Evolutionary conservation across 2,329 filamentous ascomycete species (phyloP).

Genomic region (Onygena corvina): DNA sequence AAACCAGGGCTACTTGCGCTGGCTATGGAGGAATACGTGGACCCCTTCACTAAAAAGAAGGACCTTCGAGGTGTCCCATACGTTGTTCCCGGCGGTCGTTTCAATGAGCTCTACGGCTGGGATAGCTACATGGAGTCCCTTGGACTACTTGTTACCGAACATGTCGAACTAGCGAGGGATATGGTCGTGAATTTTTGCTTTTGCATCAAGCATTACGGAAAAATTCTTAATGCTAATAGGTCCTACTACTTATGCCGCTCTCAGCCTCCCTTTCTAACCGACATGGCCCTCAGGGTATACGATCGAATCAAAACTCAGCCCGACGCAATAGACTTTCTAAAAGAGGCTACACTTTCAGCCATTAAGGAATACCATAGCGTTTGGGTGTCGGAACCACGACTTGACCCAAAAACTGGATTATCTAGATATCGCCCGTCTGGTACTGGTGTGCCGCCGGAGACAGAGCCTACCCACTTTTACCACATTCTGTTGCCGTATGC

Average conservation of each 20-base stretch:
- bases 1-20: constrained; percentile 83
- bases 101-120: constrained; percentile 98
- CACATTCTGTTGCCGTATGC: constrained; percentile 73
- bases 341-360: constrained; percentile 67
- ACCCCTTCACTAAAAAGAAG: constrained; percentile 56
- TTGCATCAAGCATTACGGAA: constrained; percentile 95
- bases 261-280: constrained; percentile 91
- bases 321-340: constrained; percentile 68
- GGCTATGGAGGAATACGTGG: constrained; percentile 65
- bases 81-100: constrained; percentile 91
- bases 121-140: constrained; percentile 98
- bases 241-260: constrained; percentile 92
- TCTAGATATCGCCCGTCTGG: constrained; percentile 78
- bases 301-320: constrained; percentile 83
- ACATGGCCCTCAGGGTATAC: constrained; percentile 90
- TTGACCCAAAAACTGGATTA: constrained; percentile 64
- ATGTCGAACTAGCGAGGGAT: constrained; percentile 73
- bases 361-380: constrained; percentile 95
- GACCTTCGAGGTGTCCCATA: constrained; percentile 75
- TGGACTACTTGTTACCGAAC: constrained; percentile 73
- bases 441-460: constrained; percentile 78
- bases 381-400: constrained; percentile 67
- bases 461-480: constrained; percentile 73
- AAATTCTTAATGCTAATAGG: constrained; percentile 92
- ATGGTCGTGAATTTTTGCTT: constrained; percentile 98